A percentile compares a stretch with the other conserved stretches of the same genome.
Conservation (phyloP, 805 yeast genomes). For the Kregervanrija fluxuum region DNA sequence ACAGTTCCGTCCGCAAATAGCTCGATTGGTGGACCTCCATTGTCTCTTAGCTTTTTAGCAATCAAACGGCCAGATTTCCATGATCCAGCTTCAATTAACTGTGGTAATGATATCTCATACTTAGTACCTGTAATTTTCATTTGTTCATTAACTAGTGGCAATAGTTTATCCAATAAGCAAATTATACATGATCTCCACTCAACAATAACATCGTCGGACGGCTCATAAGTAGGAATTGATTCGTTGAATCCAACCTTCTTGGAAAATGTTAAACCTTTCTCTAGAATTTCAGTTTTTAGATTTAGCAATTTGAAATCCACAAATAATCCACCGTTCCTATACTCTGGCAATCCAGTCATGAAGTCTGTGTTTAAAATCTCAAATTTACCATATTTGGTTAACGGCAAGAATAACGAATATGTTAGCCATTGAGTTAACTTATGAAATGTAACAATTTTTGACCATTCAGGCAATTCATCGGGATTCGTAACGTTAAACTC, state of each 20-base stretch:
- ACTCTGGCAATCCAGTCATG: constrained; percentile 55
- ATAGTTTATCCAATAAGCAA: constrained; percentile 45
- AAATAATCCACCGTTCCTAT: constrained; percentile 58
- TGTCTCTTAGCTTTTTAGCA: constrained; percentile 43
- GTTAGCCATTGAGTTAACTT: constrained; percentile 64
- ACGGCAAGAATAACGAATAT: constrained; percentile 50
- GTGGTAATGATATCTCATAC: constrained; percentile 40
- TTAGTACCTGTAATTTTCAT: constrained; percentile 27
- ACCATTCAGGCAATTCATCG: constrained; percentile 26
- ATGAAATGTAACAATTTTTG: constrained; percentile 51
- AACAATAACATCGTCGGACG: constrained; percentile 53
- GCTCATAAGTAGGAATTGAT: constrained; percentile 41
- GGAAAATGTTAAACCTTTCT: constrained; percentile 32
- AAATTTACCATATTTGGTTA: constrained; percentile 39
- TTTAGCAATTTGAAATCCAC: constrained; percentile 47
- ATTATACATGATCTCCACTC: constrained; percentile 64
- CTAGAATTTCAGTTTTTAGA: constrained; percentile 35
- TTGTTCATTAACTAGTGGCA: constrained; percentile 44
- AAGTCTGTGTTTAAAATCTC: constrained; percentile 29
- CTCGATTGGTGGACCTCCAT: constrained; percentile 58
- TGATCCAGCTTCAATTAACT: constrained; percentile 59
- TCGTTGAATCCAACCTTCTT: constrained; percentile 21
- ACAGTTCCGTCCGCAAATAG: constrained; percentile 59
- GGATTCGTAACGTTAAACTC: constrained; percentile 7
- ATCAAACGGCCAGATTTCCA: constrained; percentile 62